These are phyloP conservation scores for Coriolopsis trogii DNA, from an alignment of 1,284 basidiomycete genomes.

Conservation along the genomic window DNA sequence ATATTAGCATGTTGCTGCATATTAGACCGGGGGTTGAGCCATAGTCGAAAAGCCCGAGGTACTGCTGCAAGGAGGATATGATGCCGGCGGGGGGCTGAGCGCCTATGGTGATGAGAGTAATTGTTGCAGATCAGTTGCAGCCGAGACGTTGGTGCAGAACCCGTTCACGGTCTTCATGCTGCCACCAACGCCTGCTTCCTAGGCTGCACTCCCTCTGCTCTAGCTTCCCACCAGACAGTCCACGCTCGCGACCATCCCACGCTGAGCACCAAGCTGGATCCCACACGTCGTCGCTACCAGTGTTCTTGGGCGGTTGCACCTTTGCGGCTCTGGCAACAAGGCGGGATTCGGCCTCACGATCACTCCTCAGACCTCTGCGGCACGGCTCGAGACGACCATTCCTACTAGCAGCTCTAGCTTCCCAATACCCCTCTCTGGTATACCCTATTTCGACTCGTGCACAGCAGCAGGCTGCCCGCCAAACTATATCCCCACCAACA, in stretches of 20 bases:
- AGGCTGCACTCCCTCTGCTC: slow-evolving; percentile 1
- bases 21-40: too few relatives aligned
- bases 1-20: too few relatives aligned
- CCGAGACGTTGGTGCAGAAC: background rate
- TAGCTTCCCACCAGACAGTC: background rate
- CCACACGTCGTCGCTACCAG: background rate
- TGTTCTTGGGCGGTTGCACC: slow-evolving; percentile 9
- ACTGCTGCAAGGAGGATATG: background rate
- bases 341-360: slow-evolving; percentile 18
- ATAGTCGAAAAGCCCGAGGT: too few relatives aligned
- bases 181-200: slow-evolving; percentile 4
- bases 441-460: slow-evolving; percentile 5
- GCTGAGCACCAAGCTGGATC: background rate
- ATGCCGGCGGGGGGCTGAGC: background rate
- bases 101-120: background rate
- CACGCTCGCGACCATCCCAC: background rate
- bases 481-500: slow-evolving; percentile 18
- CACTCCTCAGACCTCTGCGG: slow-evolving; percentile 3
- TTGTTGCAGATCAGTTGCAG: slow-evolving; percentile 17
- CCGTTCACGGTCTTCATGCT: slow-evolving; percentile 13
- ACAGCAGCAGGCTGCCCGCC: slow-evolving; percentile 19
- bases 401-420: too few relatives aligned
- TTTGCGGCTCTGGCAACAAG: slow-evolving; percentile 17
- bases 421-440: too few relatives aligned
- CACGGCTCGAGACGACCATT: background rate